phyloP scores from a whole-genome alignment of 2,329 filamentous ascomycete species.

The Monosporascus sp. region DNA sequence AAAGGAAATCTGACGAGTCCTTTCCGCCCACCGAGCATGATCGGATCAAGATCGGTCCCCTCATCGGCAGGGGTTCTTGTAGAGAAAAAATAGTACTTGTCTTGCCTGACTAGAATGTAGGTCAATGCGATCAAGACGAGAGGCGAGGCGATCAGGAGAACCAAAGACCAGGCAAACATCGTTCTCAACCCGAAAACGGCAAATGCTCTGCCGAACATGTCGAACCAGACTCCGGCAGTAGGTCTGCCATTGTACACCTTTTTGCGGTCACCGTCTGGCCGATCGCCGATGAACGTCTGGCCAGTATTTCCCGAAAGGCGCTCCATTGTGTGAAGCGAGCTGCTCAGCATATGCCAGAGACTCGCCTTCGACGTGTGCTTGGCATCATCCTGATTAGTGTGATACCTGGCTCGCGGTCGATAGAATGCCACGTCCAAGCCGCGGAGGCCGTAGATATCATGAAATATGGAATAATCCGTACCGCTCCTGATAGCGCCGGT shows the following conservation, averaged over 20 bases:
- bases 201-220: conserved; percentile 77
- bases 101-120: conserved; percentile 61
- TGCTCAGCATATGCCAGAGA: conserved; percentile 94
- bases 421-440: conserved; percentile 92
- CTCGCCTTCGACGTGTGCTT: conserved; percentile 67
- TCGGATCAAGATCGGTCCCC: conserved; percentile 54
- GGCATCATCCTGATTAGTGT: conserved; percentile 83
- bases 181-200: conserved; percentile 75
- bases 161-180: conserved; percentile 83
- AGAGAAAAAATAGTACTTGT: conserved; percentile 87
- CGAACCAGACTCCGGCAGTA: conserved; percentile 83
- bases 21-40: conserved; percentile 68
- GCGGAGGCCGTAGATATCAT: conserved; percentile 70
- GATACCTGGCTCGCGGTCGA: conserved; percentile 78
- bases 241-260: conserved; percentile 64
- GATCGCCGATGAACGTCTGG: conserved; percentile 51
- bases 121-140: conserved; percentile 66
- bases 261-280: conserved; percentile 49
- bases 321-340: conserved; percentile 69
- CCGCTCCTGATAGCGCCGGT: conserved; percentile 73
- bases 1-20: conserved; percentile 84
- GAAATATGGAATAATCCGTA: conserved; percentile 86
- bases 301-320: conserved; percentile 65
- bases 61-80: conserved; percentile 52
- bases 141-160: conserved; percentile 74